These are phyloP conservation scores for Paramecium sexaurelia DNA, from an alignment of 73 alveolate species.

Conservation along the genomic window DNA sequence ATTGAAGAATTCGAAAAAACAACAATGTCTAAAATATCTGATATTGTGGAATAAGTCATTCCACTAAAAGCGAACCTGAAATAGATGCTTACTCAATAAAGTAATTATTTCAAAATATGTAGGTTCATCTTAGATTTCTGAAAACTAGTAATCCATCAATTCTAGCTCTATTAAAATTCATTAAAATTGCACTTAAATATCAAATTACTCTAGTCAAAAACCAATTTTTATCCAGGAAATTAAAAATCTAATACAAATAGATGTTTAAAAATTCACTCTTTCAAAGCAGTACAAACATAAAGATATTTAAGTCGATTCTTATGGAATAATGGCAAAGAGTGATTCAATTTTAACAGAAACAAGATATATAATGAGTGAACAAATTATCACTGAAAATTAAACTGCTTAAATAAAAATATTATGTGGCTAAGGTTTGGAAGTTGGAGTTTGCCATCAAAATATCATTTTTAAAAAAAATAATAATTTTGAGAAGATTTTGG, in stretches of 20 bases:
- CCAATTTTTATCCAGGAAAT: too few species aligned
- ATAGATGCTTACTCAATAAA: neutral
- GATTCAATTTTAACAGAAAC: neutral
- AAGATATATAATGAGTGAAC: neutral
- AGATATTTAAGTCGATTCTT: neutral
- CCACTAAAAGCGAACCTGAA: neutral
- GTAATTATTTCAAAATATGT: neutral
- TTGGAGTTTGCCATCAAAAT: neutral
- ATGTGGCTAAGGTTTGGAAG: neutral
- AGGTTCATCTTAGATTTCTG: neutral
- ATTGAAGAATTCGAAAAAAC: neutral
- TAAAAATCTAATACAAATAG: neutral
- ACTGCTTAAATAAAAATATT: neutral
- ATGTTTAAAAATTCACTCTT: neutral
- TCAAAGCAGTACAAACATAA: neutral
- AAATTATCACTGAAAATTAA: neutral
- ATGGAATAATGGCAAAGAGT: neutral
- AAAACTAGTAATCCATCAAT: neutral
- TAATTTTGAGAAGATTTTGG: neutral
- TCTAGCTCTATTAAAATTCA: neutral
- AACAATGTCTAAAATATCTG: neutral
- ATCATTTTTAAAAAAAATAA: neutral
- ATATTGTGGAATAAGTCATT: neutral
- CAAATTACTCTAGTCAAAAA: too few species aligned
- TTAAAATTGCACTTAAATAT: neutral